Conservation (phyloP, 1,284 basidiomycete genomes). For the Coniophora puteana region DNA sequence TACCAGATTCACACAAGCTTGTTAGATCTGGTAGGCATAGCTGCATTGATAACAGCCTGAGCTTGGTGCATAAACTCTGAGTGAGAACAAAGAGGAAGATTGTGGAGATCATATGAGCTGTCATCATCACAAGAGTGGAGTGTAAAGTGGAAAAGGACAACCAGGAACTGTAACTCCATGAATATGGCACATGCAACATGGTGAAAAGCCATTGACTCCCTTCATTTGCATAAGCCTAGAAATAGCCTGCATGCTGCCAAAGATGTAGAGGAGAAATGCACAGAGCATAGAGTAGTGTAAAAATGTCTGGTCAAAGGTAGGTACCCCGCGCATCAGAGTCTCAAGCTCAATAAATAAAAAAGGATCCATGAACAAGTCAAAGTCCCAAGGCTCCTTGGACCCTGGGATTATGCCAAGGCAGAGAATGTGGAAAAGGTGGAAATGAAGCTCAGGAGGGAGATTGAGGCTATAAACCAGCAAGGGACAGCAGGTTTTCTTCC, state of each 20-base stretch:
- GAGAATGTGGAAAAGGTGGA: slow-evolving; percentile 22
- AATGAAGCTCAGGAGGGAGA: slow-evolving; percentile 24
- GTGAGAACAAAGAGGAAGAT: slow-evolving; percentile 18
- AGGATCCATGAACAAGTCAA: slow-evolving; percentile 25
- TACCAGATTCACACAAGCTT: slow-evolving; percentile 18
- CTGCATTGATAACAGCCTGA: slow-evolving; percentile 10
- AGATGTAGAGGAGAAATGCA: slow-evolving; percentile 19
- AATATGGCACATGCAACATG: slow-evolving; percentile 28
- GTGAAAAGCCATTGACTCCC: slow-evolving; percentile 25
- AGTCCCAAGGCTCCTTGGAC: slow-evolving; percentile 26
- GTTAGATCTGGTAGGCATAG: slow-evolving; percentile 8
- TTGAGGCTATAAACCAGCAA: slow-evolving; percentile 27
- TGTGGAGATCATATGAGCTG: slow-evolving; percentile 7
- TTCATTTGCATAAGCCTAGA: slow-evolving; percentile 24
- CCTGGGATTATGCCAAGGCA: slow-evolving; percentile 33
- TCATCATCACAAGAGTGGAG: slow-evolving; percentile 12
- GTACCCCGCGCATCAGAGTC: slow-evolving; percentile 24
- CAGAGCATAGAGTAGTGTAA: slow-evolving; percentile 19
- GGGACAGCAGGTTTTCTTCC: slow-evolving; percentile 15
- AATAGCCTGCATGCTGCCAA: slow-evolving; percentile 28
- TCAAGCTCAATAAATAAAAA: slow-evolving; percentile 24
- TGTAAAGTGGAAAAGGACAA: slow-evolving; percentile 13
- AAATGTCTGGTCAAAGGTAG: slow-evolving; percentile 16
- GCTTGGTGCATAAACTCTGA: slow-evolving; percentile 6
- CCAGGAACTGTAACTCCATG: slow-evolving; percentile 15